Base-by-base conservation (phyloP, 768 basidiomycete genomes). In the Hericium rajendrae region DNA sequence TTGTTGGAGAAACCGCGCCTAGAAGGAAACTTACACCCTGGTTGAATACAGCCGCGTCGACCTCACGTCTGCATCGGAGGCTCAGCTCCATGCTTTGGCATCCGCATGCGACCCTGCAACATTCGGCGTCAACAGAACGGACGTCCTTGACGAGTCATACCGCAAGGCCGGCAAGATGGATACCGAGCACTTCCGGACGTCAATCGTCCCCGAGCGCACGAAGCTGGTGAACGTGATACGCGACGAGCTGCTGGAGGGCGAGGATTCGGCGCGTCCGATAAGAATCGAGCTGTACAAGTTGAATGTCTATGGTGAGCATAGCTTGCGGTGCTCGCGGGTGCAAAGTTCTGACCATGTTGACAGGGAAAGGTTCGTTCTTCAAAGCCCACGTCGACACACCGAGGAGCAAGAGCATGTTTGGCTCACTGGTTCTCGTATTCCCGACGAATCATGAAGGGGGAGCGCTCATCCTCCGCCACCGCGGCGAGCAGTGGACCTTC, bases 311-410 rank as follows among this genome's bases (percentile, higher is more conserved):
- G 73, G 78, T 76, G 51, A 11, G 66, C 60, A 10, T 22, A 10
- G 18, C 54, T 2, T 46, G 46, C 2, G 40, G 40, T 59, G 62
- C 11, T 5, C 52, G 3, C 1, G 15, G 1, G 16, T 28, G 4
- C n/a, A 12, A 10, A 4, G 3, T n/a, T 11, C 11, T 22, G 5
- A 26, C 22, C 20, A 16, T 18, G 4, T 16, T 13, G 12, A 4
- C 53, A 78, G 76, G 69, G 0, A 63, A 70, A 51, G 77, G 68
- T 15, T 71, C 72, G 1, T 79, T 77, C 64, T 81, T 80, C 70
- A 78, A 78, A 59, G 38, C 74, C 2, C 79, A 79, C 61, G 69
- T 73, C 43, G 80, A 80, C 56, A 79, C 79, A 0, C 77, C 76
- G 4, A 72, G 73, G 8, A 62, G 66, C 6, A 66, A 69, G 8